Base-by-base conservation (phyloP, 306 rosid genomes). In the Astragalus glycyphyllos region DNA sequence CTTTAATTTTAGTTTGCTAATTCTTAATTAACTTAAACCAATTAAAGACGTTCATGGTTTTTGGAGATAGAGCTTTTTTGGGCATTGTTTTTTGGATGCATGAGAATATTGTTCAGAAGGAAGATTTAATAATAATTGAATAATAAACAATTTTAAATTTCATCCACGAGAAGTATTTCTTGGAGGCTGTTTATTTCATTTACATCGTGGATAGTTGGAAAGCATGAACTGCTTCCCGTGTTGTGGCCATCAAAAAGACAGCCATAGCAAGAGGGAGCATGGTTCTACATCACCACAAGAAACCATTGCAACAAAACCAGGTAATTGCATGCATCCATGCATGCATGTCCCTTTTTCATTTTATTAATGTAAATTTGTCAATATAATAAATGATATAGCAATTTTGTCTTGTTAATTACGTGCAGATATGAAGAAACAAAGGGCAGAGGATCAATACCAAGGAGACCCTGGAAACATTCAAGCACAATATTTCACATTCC, bases 161-260 rank as follows among this genome's bases (percentile, higher is more conserved):
- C 20, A 13, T 23, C 20, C 41, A 3, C 34, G 40, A 44, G 34
- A 41, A 13, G n/a, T n/a, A 15, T 5, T 32, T 5, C 4, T 49
- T 49, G 41, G 23, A 47, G 63, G 61, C 51, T 66, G 42, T 17
- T 42, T 17, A 1, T 58, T 73, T 58, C 11, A 37, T 56, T 68
- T 14, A n/a, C n/a, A 49, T 8, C 16, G 12, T 54, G 45, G 29
- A 37, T 45, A 34, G 16, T 14, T 55, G 58, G 34, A 61, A 73
- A 58, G 68, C 62, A 87, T 93, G 98, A 90, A 85, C 31, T 93
- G 98, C 77, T 93, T 93, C 82, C 90, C 96, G 37, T 93, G 98
- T 77, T 93, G 92, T 59, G 70, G 65, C 9, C 81, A 81, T 11
- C 88, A 86, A 83, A 63, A 42, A 23, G 12, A 20, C 12, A 63